Conservation (phyloP, 129 eudicot genomes). For the Pulicaria dysenterica region DNA sequence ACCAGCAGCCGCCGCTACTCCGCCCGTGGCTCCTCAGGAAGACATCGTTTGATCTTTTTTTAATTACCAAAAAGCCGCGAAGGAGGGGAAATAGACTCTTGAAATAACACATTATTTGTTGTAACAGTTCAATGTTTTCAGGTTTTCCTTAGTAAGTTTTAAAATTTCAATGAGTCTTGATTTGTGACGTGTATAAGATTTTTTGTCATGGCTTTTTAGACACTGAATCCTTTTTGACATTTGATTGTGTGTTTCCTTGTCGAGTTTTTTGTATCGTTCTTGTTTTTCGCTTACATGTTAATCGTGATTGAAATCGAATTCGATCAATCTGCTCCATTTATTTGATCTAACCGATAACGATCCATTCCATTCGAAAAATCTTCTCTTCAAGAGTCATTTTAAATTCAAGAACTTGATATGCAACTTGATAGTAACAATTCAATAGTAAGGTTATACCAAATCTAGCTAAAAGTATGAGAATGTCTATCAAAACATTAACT, state of each 20-base stretch:
- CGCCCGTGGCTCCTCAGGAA: conserved; percentile 42
- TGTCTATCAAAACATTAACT: too few relatives aligned
- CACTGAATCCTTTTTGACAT: conserved; percentile 16
- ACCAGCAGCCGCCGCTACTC: conserved; percentile 40
- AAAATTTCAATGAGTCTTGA: conserved; percentile 1
- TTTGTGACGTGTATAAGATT: conserved; percentile 20
- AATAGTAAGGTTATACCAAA: too few relatives aligned
- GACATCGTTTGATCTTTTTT: conserved; percentile 38
- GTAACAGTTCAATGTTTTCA: conserved; percentile 8
- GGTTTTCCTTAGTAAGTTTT: not conserved
- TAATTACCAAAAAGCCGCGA: conserved; percentile 6
- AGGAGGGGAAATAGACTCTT: conserved; percentile 19
- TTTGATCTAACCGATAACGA: too few relatives aligned
- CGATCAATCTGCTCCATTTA: too few relatives aligned
- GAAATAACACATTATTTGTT: conserved; percentile 25
- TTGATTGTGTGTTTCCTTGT: conserved; percentile 6
- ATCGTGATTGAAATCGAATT: not conserved
- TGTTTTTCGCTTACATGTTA: not conserved
- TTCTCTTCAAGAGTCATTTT: too few relatives aligned
- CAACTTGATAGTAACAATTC: too few relatives aligned
- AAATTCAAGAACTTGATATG: too few relatives aligned
- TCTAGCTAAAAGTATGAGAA: too few relatives aligned
- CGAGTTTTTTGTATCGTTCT: not conserved
- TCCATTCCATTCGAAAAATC: too few relatives aligned
- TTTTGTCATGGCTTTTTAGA: conserved; percentile 11